Conservation (phyloP, 1,284 basidiomycete genomes). For the Cryptococcus maquisensis region DNA sequence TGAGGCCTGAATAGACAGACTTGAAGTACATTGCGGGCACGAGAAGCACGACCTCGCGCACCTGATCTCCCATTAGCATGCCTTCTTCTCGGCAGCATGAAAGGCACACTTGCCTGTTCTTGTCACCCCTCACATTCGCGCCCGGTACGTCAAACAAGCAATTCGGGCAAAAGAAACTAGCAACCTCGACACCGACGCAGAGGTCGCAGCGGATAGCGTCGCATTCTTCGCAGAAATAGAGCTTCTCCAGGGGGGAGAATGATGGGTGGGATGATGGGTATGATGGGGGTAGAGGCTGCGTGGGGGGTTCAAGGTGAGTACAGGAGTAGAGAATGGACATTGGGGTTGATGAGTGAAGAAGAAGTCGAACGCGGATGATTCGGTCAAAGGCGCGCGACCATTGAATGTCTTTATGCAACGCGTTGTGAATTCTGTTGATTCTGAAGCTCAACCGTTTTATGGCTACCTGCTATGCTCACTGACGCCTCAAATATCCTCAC, state of each 20-base stretch:
- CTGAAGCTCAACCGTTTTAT: not conserved
- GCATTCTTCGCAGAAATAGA: slow-evolving; percentile 99
- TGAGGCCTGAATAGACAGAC: slow-evolving; percentile 78
- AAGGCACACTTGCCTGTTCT: slow-evolving; percentile 68
- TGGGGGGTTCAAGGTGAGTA: slow-evolving; percentile 48
- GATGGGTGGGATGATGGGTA: slow-evolving; percentile 71
- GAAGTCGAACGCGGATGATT: too few species aligned
- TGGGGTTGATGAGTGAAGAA: not conserved
- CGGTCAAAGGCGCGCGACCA: too few species aligned
- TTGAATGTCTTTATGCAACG: too few species aligned
- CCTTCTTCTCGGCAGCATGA: not conserved
- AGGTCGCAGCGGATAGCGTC: slow-evolving; percentile 87
- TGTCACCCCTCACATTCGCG: slow-evolving; percentile 90
- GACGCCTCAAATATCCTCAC: too few species aligned
- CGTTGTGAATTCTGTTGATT: not conserved
- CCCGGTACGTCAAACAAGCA: slow-evolving; percentile 98
- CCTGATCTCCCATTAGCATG: slow-evolving; percentile 51
- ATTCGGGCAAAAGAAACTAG: slow-evolving; percentile 95
- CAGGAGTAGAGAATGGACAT: slow-evolving; percentile 49
- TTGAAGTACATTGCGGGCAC: slow-evolving; percentile 87
- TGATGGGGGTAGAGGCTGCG: slow-evolving; percentile 56
- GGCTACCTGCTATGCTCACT: not conserved
- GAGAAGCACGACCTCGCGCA: slow-evolving; percentile 96
- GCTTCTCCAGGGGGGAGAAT: slow-evolving; percentile 74
- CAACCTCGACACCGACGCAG: slow-evolving; percentile 87